These are phyloP conservation scores for Fulvia fulva DNA, from an alignment of 2,329 filamentous ascomycete species.

Conservation along the genomic window DNA sequence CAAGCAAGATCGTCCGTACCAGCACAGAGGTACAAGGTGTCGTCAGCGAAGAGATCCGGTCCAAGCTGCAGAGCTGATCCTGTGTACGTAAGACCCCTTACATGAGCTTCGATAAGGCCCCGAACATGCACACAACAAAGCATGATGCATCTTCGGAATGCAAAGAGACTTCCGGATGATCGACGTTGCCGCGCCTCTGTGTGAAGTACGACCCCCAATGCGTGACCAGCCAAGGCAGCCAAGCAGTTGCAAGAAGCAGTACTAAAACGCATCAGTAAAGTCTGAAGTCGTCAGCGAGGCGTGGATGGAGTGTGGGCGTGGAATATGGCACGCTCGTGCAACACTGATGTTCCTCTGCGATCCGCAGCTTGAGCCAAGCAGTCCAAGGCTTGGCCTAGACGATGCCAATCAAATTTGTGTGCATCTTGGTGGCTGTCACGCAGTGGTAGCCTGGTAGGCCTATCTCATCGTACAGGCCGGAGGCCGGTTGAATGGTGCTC, in stretches of 20 bases:
- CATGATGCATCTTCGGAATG: not conserved
- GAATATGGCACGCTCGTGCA: not conserved
- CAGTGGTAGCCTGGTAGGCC: not conserved
- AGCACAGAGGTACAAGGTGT: not conserved
- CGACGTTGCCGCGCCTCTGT: not conserved
- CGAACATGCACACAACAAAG: not conserved
- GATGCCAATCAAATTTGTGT: not conserved
- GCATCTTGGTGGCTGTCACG: not conserved
- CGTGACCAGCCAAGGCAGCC: not conserved
- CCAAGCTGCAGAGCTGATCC: not conserved
- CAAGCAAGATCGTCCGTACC: constrained; percentile 1
- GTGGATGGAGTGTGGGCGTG: not conserved
- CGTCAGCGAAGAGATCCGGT: constrained; percentile 7
- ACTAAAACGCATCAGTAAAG: not conserved
- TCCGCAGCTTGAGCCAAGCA: too few species aligned
- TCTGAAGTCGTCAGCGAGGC: not conserved
- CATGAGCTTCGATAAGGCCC: not conserved
- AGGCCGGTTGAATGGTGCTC: not conserved
- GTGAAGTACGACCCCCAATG: not conserved
- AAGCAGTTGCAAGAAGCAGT: not conserved
- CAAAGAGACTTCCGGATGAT: not conserved
- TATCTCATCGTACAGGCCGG: not conserved
- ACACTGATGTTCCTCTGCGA: not conserved
- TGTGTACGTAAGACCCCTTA: not conserved
- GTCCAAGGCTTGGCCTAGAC: not conserved